A percentile compares a stretch with the other conserved stretches of the same genome.
Evolutionary conservation across 805 yeast species (phyloP).

Genomic region (Yarrowia divulgata): DNA sequence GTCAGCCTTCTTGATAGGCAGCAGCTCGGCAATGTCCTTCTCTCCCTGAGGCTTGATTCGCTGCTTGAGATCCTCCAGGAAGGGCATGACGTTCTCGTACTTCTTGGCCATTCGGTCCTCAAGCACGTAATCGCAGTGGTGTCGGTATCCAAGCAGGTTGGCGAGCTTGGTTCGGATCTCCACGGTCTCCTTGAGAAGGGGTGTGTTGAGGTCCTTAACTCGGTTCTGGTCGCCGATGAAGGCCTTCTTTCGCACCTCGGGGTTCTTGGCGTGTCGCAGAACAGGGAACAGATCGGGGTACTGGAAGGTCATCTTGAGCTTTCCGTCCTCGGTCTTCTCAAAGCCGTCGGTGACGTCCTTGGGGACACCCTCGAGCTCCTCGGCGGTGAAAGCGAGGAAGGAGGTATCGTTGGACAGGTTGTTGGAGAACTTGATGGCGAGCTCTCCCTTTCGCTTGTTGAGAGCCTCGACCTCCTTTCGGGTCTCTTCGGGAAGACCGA

Average conservation of each 20-base stretch:
- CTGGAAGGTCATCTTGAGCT: slow-evolving; percentile 74
- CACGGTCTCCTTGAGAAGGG: slow-evolving; percentile 65
- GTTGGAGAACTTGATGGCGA: slow-evolving; percentile 64
- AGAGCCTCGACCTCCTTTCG: slow-evolving; percentile 65
- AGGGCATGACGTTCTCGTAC: slow-evolving; percentile 64
- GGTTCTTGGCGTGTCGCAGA: slow-evolving; percentile 68
- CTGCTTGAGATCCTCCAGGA: slow-evolving; percentile 65
- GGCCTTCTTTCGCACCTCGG: slow-evolving; percentile 71
- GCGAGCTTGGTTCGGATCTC: slow-evolving; percentile 69
- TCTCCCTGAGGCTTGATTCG: slow-evolving; percentile 68
- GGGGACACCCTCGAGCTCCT: slow-evolving; percentile 79
- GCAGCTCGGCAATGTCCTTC: slow-evolving; percentile 59
- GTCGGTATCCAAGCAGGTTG: slow-evolving; percentile 66
- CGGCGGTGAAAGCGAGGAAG: slow-evolving; percentile 62
- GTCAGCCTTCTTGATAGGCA: slow-evolving; percentile 62
- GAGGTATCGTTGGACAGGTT: slow-evolving; percentile 77
- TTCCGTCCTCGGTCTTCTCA: slow-evolving; percentile 52
- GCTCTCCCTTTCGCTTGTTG: slow-evolving; percentile 63
- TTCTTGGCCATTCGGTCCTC: slow-evolving; percentile 84
- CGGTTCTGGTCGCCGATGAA: slow-evolving; percentile 73
- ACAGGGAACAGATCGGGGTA: slow-evolving; percentile 83
- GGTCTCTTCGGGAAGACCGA: slow-evolving; percentile 62
- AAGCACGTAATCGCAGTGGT: slow-evolving; percentile 72
- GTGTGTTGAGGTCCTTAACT: slow-evolving; percentile 65
- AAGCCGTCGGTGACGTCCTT: slow-evolving; percentile 61